phyloP scores from a whole-genome alignment of 2,329 filamentous ascomycete species.

The Aotearoamyces nothofagi region DNA sequence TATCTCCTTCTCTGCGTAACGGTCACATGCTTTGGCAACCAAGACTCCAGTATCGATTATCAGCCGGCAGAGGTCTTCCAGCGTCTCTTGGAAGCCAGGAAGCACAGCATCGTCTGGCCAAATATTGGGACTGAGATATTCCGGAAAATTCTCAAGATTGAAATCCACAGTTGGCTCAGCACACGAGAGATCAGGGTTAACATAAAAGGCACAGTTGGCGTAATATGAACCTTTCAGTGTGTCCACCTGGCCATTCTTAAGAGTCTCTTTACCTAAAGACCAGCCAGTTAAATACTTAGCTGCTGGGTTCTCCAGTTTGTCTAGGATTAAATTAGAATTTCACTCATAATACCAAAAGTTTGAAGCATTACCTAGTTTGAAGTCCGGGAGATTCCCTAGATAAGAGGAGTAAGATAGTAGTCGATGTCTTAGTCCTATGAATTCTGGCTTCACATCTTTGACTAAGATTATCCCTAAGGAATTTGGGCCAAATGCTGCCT shows the following conservation, averaged over 20 bases:
- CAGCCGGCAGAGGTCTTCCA: conserved; percentile 63
- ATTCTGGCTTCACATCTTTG: conserved; percentile 62
- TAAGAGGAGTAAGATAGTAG: conserved; percentile 81
- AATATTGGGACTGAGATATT: conserved; percentile 80
- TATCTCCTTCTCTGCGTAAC: conserved; percentile 68
- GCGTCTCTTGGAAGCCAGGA: conserved; percentile 57
- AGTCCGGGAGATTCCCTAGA: conserved; percentile 61
- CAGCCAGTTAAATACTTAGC: conserved; percentile 57
- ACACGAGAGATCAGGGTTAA: conserved; percentile 44
- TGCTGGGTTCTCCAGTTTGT: conserved; percentile 39
- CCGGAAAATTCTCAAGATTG: conserved; percentile 52
- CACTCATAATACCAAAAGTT: conserved; percentile 1
- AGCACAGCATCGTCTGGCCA: conserved; percentile 62
- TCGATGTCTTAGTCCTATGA: conserved; percentile 52
- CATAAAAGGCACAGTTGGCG: conserved; percentile 68
- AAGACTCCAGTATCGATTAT: conserved; percentile 84
- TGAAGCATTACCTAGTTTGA: conserved; percentile 46
- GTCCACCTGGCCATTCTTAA: conserved; percentile 64
- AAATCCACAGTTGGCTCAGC: conserved; percentile 44
- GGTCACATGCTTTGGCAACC: conserved; percentile 81
- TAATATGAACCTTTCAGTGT: conserved; percentile 76
- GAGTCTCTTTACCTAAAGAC: conserved; percentile 70
- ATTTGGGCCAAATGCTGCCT: conserved; percentile 75
- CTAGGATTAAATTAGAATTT: conserved; percentile 19
- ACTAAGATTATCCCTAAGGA: conserved; percentile 92